Base-by-base conservation (phyloP, 352 stramenopile species). In the Elongisporangium undulatum region DNA sequence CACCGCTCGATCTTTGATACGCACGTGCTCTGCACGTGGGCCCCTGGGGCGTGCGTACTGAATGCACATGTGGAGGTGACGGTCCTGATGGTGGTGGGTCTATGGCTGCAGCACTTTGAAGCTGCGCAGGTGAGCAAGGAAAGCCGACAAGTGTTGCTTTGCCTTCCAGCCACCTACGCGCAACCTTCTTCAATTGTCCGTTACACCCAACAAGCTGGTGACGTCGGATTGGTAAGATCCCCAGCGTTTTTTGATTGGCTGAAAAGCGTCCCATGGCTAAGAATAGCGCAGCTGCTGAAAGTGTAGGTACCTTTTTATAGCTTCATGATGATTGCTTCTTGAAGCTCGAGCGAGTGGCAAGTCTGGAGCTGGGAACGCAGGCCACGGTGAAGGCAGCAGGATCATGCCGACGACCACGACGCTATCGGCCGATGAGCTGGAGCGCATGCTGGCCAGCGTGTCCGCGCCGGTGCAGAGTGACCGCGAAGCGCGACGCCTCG, bases 371-470 rank as follows among this genome's bases (percentile, higher is more conserved):
- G 29, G 29, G 29, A 41, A 15, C 29, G 24, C 24, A 34, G 7
- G 24, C 7, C 3, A 7, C 24, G 29, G 29, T 41, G 29, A 9
- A 38, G 21, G 4, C 13, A 53, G 4, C 29, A 34, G 19, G 26
- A 20, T 17, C 49, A 62, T 68, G 72, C 75, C 74, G 56, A 69
- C 69, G 57, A 52, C 66, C 39, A 85, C 74, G 56, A 87, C 69
- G 19, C 49, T 90, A 29, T 85, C 74, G 16, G 64, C 72, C 10
- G 79, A 86, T 66, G 76, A 89, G 29, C 73, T 90, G 15, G 78
- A 90, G 53, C 80, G 77, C 38, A 93, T 94, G 65, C 64, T 81
- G 48, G 72, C 69, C 34, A 92, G 79, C 55, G 82, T 94, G 48
- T 91, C 79, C 19, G 61, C 83, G 6, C 81, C 85, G 0, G 68